Evolutionary conservation across 306 rosid genomes (phyloP).

Genomic region (Canavalia gladiata): DNA sequence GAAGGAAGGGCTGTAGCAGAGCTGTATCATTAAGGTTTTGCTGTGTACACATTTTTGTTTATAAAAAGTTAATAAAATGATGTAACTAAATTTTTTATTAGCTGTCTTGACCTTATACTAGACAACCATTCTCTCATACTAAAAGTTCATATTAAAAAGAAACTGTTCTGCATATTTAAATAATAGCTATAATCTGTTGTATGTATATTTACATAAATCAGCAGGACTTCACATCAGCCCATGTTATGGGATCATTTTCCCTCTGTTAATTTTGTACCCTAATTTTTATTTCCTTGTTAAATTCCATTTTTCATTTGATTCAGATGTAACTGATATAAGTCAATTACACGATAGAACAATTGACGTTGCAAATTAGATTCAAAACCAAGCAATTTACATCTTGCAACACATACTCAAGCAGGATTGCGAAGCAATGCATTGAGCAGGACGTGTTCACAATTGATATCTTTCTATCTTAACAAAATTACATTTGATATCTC

Average conservation of each 20-base stretch:
- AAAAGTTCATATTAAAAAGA: too few relatives aligned
- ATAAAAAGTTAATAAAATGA: too few relatives aligned
- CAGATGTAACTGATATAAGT: constrained; percentile 70
- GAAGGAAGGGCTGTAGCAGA: constrained; percentile 51
- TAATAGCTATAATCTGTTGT: neutral
- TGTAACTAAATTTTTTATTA: too few relatives aligned
- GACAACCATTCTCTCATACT: too few relatives aligned
- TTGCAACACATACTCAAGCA: neutral
- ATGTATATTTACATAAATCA: constrained; percentile 55
- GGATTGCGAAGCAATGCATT: neutral
- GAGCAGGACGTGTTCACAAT: too few relatives aligned
- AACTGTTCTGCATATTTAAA: too few relatives aligned
- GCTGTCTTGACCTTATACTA: too few relatives aligned
- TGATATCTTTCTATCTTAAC: too few relatives aligned
- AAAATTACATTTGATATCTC: too few relatives aligned
- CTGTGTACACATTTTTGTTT: neutral
- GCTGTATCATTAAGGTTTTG: constrained; percentile 64
- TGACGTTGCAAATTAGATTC: constrained; percentile 44
- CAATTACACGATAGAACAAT: constrained; percentile 60
- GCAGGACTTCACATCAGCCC: constrained; percentile 49
- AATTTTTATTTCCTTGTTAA: constrained; percentile 53
- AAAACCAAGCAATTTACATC: neutral
- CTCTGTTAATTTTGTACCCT: constrained; percentile 70
- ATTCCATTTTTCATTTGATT: constrained; percentile 44
- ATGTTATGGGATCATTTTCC: constrained; percentile 52